These are phyloP conservation scores for Pistacia integerrima DNA, from an alignment of 345 rosid species.

Conservation along the genomic window DNA sequence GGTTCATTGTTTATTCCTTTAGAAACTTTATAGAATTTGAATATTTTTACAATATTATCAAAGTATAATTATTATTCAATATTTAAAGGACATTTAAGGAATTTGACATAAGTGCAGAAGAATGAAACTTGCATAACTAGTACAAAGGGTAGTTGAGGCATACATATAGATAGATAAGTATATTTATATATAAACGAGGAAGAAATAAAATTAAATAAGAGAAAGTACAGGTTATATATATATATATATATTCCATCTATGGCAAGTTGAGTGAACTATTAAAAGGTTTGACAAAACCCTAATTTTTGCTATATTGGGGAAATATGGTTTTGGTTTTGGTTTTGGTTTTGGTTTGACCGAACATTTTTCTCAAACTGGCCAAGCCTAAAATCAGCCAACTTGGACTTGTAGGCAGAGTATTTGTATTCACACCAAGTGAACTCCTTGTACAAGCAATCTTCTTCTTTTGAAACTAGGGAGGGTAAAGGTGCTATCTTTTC, in stretches of 20 bases:
- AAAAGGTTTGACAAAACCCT: slow-evolving; percentile 20
- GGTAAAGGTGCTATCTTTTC: slow-evolving; percentile 64
- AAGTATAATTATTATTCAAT: neutral
- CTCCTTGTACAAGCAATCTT: slow-evolving; percentile 72
- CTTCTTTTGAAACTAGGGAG: slow-evolving; percentile 49
- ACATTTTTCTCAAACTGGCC: slow-evolving; percentile 55
- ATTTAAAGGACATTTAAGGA: neutral
- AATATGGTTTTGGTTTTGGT: slow-evolving; percentile 23
- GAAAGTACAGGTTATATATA: slow-evolving; percentile 24
- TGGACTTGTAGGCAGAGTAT: slow-evolving; percentile 70
- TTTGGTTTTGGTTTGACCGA: slow-evolving; percentile 18
- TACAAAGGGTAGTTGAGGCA: neutral
- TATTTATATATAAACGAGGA: slow-evolving; percentile 1
- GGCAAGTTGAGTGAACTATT: slow-evolving; percentile 28
- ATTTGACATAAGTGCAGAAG: neutral
- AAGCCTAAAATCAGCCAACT: slow-evolving; percentile 78
- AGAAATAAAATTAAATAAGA: too few species aligned
- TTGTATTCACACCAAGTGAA: slow-evolving; percentile 91
- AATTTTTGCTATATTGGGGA: slow-evolving; percentile 20
- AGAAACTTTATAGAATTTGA: neutral
- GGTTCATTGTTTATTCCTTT: slow-evolving; percentile 4
- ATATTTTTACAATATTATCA: neutral
- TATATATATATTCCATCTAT: slow-evolving; percentile 35
- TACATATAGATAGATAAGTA: neutral
- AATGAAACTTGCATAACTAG: slow-evolving; percentile 21